Evolutionary conservation across 306 rosid species (phyloP), one percentile per base, ranked within the genome.

Genomic region (Cercis canadensis): DNA sequence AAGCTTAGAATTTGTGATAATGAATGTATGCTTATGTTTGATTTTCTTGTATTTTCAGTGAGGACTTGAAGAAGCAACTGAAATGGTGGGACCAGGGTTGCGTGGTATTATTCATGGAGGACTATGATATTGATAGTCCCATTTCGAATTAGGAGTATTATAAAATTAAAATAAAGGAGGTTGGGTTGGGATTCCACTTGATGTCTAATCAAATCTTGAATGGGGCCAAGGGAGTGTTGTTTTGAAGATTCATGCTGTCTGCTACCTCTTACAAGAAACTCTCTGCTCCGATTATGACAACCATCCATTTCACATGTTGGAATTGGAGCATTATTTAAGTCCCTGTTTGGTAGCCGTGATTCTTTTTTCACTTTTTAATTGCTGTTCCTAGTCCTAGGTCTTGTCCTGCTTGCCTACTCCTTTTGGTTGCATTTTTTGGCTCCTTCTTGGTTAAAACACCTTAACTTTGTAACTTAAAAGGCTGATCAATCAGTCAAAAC

Each of bases 171-270:
- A 19, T 45, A 36, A 65, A 44, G 47, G 18, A 66, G 52, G 64
- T 59, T 24, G 49, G 46, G 70, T 54, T 76, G 64, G 57, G 53
- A 72, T 54, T 73, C 77, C 82, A 73, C 80, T 62, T 39, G 47
- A 58, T 80, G 75, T 69, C 58, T 17, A 65, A 62, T 80, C 78
- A 83, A 84, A 87, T 86, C 84, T 73, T 46, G 63, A 41, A 84
- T 80, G 87, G 90, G 88, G 82, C 67, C 85, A 72, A 69, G 78
- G 69, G 61, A 78, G 81, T 71, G 78, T 73, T 83, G 63, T 82
- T 79, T 82, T 85, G 77, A 77, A 89, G 90, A 92, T 92, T 89
- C 92, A 87, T 78, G 86, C 76, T 92, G 96, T 87, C 92, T 87
- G 84, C 90, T 78, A 56, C 39, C 67, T 59, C 75, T 79, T 65